phyloP scores from a whole-genome alignment of 1,139 yeast genomes.

The Spathaspora sp. region DNA sequence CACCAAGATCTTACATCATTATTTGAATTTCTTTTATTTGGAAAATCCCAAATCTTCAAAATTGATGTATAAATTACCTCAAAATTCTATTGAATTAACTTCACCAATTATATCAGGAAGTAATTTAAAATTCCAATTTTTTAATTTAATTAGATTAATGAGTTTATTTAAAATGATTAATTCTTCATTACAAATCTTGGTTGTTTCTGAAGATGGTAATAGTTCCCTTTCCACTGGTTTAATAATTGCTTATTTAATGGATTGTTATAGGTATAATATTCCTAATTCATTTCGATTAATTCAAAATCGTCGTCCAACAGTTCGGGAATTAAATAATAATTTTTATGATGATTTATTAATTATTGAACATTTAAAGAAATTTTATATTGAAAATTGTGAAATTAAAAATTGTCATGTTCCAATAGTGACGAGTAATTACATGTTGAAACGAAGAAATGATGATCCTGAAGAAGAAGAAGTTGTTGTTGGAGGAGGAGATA shows the following conservation, averaged over 20 bases:
- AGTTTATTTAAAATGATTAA: slow-evolving; percentile 37
- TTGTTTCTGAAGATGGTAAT: slow-evolving; percentile 35
- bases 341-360: slow-evolving; percentile 44
- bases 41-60: slow-evolving; percentile 30
- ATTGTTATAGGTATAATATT: slow-evolving; percentile 38
- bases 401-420: slow-evolving; percentile 27
- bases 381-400: slow-evolving; percentile 32
- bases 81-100: slow-evolving; percentile 24
- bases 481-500: slow-evolving; percentile 15
- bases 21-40: slow-evolving; percentile 36
- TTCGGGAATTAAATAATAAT: slow-evolving; percentile 26
- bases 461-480: slow-evolving; percentile 14
- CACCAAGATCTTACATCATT: slow-evolving; percentile 40
- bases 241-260: slow-evolving; percentile 43
- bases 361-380: slow-evolving; percentile 41
- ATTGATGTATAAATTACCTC: slow-evolving; percentile 34
- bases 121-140: slow-evolving; percentile 38
- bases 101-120: slow-evolving; percentile 40
- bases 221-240: slow-evolving; percentile 33
- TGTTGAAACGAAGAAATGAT: slow-evolving; percentile 28
- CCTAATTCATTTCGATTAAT: slow-evolving; percentile 25
- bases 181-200: slow-evolving; percentile 31
- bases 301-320: slow-evolving; percentile 19
- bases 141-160: slow-evolving; percentile 38
- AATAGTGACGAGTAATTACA: slow-evolving; percentile 33